Evolutionary conservation across 768 basidiomycete genomes (phyloP).

Genomic region (Daedaleopsis sinensis): DNA sequence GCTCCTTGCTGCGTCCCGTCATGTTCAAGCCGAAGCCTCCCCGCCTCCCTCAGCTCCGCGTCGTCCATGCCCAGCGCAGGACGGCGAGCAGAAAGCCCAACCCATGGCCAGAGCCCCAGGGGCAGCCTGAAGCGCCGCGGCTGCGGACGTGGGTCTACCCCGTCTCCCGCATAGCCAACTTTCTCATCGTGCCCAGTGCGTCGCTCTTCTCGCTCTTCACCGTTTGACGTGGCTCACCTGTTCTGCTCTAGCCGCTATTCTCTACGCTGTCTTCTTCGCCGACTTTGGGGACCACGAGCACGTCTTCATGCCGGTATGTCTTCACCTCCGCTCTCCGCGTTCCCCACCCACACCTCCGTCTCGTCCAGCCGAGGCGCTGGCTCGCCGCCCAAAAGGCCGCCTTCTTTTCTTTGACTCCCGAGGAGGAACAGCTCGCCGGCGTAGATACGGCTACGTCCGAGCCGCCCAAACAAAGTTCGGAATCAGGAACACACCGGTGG

Average conservation of each 20-base stretch:
- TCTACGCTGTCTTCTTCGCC: conserved; percentile 63
- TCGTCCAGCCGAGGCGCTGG: conserved; percentile 60
- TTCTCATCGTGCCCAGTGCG: conserved; percentile 59
- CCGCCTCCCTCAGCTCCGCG: neutral
- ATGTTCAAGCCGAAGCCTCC: conserved; percentile 6
- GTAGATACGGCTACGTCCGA: conserved; percentile 7
- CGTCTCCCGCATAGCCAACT: conserved; percentile 52
- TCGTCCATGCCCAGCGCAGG: neutral
- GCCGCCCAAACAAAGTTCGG: conserved; percentile 1
- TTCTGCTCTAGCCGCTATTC: conserved; percentile 44
- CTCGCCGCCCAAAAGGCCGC: conserved; percentile 47
- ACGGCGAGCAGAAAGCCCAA: conserved; percentile 8
- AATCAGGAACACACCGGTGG: conserved; percentile 1
- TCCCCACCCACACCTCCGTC: conserved; percentile 3
- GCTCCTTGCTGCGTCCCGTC: conserved; percentile 2
- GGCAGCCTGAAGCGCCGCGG: conserved; percentile 5
- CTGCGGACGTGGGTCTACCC: conserved; percentile 30
- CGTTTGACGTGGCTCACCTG: neutral
- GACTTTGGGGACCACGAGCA: conserved; percentile 76
- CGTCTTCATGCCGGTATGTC: conserved; percentile 66
- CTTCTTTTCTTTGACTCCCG: conserved; percentile 62
- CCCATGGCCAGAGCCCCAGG: conserved; percentile 12
- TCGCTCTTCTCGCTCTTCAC: neutral
- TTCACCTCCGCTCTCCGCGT: neutral
- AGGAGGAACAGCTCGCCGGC: conserved; percentile 48